Conservation (phyloP, 495 filamentous ascomycete genomes). For the Mycothermus thermophilus region DNA sequence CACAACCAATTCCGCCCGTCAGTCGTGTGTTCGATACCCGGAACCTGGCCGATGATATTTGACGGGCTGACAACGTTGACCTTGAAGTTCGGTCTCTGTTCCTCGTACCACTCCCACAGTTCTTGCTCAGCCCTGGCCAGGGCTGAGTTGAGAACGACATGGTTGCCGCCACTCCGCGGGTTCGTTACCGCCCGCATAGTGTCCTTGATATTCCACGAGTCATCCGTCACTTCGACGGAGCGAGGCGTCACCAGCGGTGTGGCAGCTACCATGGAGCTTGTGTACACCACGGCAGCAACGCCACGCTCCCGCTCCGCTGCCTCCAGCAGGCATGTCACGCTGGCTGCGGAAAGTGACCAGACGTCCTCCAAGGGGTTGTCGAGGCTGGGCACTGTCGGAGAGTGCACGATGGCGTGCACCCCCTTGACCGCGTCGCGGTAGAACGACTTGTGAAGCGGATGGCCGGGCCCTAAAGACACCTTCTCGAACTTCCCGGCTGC, state of each 20-base stretch:
- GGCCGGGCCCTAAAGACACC: conserved; percentile 9
- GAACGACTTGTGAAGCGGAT: conserved; percentile 22
- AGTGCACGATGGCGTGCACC: conserved; percentile 23
- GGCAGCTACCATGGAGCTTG: conserved; percentile 33
- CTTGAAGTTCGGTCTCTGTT: neutral
- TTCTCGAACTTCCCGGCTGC: conserved; percentile 22
- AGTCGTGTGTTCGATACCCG: neutral
- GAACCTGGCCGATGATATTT: conserved; percentile 1
- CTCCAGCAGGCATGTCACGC: conserved; percentile 24
- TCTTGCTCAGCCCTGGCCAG: conserved; percentile 37
- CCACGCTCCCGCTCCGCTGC: conserved; percentile 28
- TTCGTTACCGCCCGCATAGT: conserved; percentile 26
- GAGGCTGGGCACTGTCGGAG: conserved; percentile 25
- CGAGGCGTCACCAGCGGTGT: conserved; percentile 14
- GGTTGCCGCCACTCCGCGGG: conserved; percentile 21
- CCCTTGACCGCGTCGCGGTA: conserved; percentile 26
- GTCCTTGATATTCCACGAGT: conserved; percentile 34
- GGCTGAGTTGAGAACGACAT: conserved; percentile 7
- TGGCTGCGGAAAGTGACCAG: conserved; percentile 19
- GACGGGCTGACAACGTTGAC: neutral
- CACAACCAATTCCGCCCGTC: neutral
- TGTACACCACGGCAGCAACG: conserved; percentile 38
- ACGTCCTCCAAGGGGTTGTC: conserved; percentile 28
- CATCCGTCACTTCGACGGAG: conserved; percentile 14
- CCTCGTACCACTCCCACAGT: neutral